phyloP scores from a whole-genome alignment of 768 basidiomycete species.

The Dacryopinax primogenitus region DNA sequence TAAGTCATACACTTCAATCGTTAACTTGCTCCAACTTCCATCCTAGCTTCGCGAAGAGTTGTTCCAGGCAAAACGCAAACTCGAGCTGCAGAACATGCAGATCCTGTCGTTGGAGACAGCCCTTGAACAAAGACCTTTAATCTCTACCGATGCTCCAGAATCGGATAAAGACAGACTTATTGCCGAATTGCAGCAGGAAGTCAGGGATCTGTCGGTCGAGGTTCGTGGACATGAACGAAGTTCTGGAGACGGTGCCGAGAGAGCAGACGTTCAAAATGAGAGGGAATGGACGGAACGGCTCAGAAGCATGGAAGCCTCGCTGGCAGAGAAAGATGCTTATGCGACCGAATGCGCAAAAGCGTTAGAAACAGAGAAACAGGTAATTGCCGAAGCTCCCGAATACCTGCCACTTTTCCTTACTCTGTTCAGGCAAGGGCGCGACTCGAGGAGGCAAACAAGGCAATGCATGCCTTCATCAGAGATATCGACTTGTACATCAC shows the following conservation, averaged over 20 bases:
- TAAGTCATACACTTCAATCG: constrained; percentile 23
- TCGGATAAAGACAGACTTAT: constrained; percentile 64
- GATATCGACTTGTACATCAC: constrained; percentile 46
- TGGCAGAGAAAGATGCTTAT: constrained; percentile 57
- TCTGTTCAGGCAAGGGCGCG: constrained; percentile 39
- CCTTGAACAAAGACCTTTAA: constrained; percentile 53
- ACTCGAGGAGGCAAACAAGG: constrained; percentile 65
- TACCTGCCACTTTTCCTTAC: not conserved
- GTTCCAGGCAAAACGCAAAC: constrained; percentile 57
- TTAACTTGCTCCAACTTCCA: not conserved
- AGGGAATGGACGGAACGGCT: constrained; percentile 53
- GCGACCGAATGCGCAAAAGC: constrained; percentile 60
- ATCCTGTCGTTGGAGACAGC: constrained; percentile 74
- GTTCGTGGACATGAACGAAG: constrained; percentile 62
- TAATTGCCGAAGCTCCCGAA: constrained; percentile 23
- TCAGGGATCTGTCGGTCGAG: constrained; percentile 63
- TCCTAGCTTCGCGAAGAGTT: constrained; percentile 75
- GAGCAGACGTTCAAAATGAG: constrained; percentile 60
- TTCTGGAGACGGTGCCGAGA: constrained; percentile 51
- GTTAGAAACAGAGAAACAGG: constrained; percentile 68
- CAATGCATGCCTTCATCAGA: constrained; percentile 64
- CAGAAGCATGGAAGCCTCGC: constrained; percentile 40
- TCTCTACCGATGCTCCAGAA: constrained; percentile 52
- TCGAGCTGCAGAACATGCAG: constrained; percentile 70
- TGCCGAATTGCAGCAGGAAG: constrained; percentile 56